Base-by-base conservation (phyloP, 2,329 filamentous ascomycete species). In the Neonectria faginata region DNA sequence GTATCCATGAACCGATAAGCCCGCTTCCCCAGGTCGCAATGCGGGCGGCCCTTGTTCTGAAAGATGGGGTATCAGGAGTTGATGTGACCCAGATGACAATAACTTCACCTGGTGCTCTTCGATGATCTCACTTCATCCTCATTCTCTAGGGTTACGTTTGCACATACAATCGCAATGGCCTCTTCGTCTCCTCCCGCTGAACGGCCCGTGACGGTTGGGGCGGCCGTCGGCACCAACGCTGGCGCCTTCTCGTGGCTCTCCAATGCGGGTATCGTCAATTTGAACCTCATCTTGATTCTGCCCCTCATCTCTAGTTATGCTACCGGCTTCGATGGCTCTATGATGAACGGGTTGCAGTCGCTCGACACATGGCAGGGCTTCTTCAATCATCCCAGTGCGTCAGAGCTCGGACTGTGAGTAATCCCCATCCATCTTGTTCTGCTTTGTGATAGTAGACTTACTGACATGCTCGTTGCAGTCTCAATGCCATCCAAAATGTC, bases 401-500 rank as follows among this genome's bases (percentile, higher is more conserved):
- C 58, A 8, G 44, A 61, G n/a, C 57, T 60, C 25, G 57, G 57
- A 5, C 50, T 60, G 50, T 60, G n/a, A 53, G 57, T 45, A 45
- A 22, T 22, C 22, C 22, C 22, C 22, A 22, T 22, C 22, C 3
- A 22, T 22, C 22, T 22, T 22, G 22, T 22, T 22, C 22, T 22
- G 2, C 12, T 6, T 1, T 10, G 6, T 2, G 5, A 4, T 4
- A 27, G 7, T n/a, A 16, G 16, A 16, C 8, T 14, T 0, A 2
- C 41, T 67, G 8, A 60, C 20, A 10, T 2, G 3, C 11, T 31
- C 6, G 1, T 3, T 0, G 3, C 7, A 69, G 66, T 12, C 69
- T 69, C n/a, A 69, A 69, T 31, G 67, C 67, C 9, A 62, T 67
- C 5, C 67, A 69, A 16, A 69, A 67, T 12, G 65, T 69, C 14